phyloP scores from a whole-genome alignment of 371 early-diverging fungal species.

The Massospora cicadina region DNA sequence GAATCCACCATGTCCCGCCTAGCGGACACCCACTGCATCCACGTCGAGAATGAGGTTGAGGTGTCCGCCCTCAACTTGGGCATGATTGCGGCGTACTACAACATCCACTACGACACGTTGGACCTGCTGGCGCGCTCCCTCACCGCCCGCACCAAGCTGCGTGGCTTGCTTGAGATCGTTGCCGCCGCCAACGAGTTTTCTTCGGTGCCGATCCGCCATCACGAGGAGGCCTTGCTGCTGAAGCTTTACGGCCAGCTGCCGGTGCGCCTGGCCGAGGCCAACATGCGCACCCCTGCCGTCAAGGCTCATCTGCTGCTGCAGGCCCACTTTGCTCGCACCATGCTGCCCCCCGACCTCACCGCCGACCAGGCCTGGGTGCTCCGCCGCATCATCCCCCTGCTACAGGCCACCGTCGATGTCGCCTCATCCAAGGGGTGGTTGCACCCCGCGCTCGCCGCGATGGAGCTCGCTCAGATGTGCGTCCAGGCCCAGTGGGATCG shows the following conservation, averaged over 20 bases:
- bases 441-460: conserved; percentile 69
- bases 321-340: conserved; percentile 81
- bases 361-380: conserved; percentile 66
- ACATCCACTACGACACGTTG: conserved; percentile 81
- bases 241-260: conserved; percentile 69
- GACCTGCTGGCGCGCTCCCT: conserved; percentile 81
- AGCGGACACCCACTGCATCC: conserved; percentile 71
- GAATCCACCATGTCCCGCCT: conserved; percentile 77
- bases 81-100: conserved; percentile 94
- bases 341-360: conserved; percentile 77
- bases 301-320: conserved; percentile 83
- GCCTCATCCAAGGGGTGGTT: conserved; percentile 84
- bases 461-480: conserved; percentile 92
- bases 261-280: conserved; percentile 38
- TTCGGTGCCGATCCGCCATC: conserved; percentile 77
- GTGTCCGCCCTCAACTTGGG: conserved; percentile 80
- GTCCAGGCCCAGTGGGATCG: conserved; percentile 95
- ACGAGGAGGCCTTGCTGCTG: conserved; percentile 60
- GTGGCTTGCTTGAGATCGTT: conserved; percentile 80
- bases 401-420: conserved; percentile 93
- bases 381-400: conserved; percentile 48
- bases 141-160: conserved; percentile 65
- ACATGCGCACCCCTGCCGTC: conserved; percentile 66
- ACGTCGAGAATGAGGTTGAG: conserved; percentile 66
- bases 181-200: conserved; percentile 86